Conservation (phyloP, 306 rosid species). For the Quercus variabilis region DNA sequence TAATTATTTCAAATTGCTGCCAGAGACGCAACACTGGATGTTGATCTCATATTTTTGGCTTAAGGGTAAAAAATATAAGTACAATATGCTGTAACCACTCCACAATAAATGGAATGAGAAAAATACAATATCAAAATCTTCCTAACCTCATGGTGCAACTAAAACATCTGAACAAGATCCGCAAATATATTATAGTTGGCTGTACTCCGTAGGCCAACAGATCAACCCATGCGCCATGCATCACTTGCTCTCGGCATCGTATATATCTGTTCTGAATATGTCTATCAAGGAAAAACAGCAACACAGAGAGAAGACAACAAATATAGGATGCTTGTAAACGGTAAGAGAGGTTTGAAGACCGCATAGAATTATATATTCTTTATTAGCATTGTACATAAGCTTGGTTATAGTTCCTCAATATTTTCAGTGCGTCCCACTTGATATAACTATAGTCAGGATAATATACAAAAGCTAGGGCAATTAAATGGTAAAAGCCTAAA, state of each 20-base stretch:
- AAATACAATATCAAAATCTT: conserved; percentile 24
- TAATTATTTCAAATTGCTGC: conserved; percentile 16
- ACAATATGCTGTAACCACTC: conserved; percentile 11
- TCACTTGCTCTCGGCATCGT: conserved; percentile 79
- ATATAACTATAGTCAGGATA: not conserved
- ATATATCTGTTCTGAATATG: conserved; percentile 56
- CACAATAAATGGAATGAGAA: conserved; percentile 16
- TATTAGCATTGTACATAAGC: not conserved
- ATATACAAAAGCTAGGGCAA: not conserved
- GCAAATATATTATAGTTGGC: conserved; percentile 7
- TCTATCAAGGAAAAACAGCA: conserved; percentile 42
- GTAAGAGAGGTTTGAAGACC: not conserved
- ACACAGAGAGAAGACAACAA: not conserved
- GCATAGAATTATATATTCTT: not conserved
- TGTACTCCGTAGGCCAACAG: conserved; percentile 6
- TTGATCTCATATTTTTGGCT: conserved; percentile 14
- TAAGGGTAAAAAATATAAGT: not conserved
- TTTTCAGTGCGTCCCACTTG: not conserved
- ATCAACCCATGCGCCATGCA: conserved; percentile 17
- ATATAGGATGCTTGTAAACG: not conserved
- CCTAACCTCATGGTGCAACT: conserved; percentile 20
- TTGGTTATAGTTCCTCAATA: not conserved
- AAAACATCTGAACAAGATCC: conserved; percentile 21
- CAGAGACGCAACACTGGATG: conserved; percentile 8
- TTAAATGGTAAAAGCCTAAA: not conserved